Conservation (phyloP, 2,329 filamentous ascomycete species). For the Colletotrichum euphorbiae region DNA sequence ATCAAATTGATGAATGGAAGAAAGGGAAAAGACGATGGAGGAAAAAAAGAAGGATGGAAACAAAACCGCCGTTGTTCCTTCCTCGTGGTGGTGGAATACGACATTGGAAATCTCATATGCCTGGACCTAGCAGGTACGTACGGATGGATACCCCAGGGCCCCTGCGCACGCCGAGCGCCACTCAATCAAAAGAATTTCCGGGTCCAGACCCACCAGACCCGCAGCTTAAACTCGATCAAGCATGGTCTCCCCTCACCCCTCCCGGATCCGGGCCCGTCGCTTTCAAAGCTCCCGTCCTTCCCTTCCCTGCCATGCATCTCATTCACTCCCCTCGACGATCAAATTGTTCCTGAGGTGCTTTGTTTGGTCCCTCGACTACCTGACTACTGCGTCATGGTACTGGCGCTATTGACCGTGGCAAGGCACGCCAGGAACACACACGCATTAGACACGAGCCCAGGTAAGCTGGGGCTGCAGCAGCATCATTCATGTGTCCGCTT, state of each 20-base stretch:
- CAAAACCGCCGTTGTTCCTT: not conserved
- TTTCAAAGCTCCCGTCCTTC: not conserved
- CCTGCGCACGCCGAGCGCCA: slow-evolving; percentile 16
- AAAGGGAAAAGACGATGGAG: not conserved
- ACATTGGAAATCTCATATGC: not conserved
- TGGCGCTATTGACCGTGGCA: not conserved
- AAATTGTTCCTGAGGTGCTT: not conserved
- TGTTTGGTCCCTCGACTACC: not conserved
- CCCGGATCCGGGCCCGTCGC: slow-evolving; percentile 22
- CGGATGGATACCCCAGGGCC: not conserved
- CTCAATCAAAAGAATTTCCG: slow-evolving; percentile 20
- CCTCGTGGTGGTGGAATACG: slow-evolving; percentile 14
- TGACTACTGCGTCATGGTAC: not conserved
- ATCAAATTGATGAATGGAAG: not conserved
- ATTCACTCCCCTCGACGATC: too few species aligned
- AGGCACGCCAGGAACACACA: not conserved
- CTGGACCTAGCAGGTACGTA: too few species aligned
- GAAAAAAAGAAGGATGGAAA: not conserved
- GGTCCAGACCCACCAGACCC: not conserved
- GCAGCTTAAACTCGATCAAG: slow-evolving; percentile 24
- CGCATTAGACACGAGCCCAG: too few species aligned
- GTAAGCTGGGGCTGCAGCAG: too few species aligned
- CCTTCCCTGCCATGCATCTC: not conserved
- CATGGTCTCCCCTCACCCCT: slow-evolving; percentile 22
- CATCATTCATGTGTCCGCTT: not conserved